Base-by-base conservation (phyloP, 148 eudicot species). In the Rheum nobile region DNA sequence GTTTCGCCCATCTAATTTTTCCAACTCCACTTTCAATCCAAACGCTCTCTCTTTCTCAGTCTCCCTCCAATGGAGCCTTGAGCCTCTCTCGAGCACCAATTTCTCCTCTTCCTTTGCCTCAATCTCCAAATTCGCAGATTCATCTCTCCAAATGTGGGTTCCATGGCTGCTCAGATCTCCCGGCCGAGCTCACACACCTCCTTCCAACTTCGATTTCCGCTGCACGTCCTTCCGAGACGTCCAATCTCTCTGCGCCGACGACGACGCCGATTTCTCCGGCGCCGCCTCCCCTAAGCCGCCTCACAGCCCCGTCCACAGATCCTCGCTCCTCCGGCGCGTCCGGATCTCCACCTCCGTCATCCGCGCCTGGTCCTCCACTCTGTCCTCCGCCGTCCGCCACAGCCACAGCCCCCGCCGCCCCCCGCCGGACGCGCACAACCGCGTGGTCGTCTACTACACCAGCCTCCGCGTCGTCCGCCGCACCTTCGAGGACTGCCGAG, bases 401-500 rank as follows among this genome's bases (percentile, higher is more conserved):
- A 12, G 1, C 74, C n/a, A 26, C 38, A 41, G 26, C 21, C 74
- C 11, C 48, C 63, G 19, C 14, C 76, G 12, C 13, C 46, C 65
- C 13, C 67, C 67, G 14, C 85, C 87, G 7, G 78, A 79, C 8
- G 59, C 82, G 0, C 28, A 50, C 21, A 77, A 79, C 31, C 80
- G 75, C 31, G 77, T 86, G 0, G 87, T 86, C 17, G 67, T 86
- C 1, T 86, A 86, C 82, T 80, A 65, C 73, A 82, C 86, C 1
- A 80, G 84, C 74, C 71, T 86, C 16, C 79, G 84, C 1, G 79
- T 80, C 0, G 79, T 84, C 8, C 76, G 90, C 0, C 21, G 70
- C 17, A 86, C 90, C 0, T 86, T 73, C 76, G 86, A 86, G 31
- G 90, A 80, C 4, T 86, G 90, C 48, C 67, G 76, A 10, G 39